Evolutionary conservation across 108 stramenopile species (phyloP), one percentile per base, ranked within the genome.

Genomic region (Mayamaea pseudoterrestris): DNA sequence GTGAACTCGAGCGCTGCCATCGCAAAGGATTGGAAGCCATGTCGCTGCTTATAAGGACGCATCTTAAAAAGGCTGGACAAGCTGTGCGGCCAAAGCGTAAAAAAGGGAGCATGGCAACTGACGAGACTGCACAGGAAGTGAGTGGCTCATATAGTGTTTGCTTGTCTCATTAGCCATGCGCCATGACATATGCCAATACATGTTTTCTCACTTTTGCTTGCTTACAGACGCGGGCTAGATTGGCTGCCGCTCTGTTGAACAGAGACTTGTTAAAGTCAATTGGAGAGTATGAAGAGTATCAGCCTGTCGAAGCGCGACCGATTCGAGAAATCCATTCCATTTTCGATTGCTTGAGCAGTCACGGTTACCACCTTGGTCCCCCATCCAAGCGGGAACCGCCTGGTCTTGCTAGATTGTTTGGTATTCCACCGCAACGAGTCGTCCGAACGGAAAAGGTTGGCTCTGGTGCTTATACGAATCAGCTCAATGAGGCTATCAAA

Each of bases 281-380:
- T 65, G 82, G 87, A 22, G 87, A 90, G 47, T 90, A 71, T 50
- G 82, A 90, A 58, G 87, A 90, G 52, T 66, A 78, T 52, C 76
- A 84, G 44, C 87, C 87, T 2, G 50, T 90, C 27, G 80, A 80
- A 35, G 68, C 82, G 31, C 63, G 87, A 8, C 59, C 71, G 34
- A 73, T 90, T 6, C 66, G 87, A 35, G 87, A 90, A 68, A 56
- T 90, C 21, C 63, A 80, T 5, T 77, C 79, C 23, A 79, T 90
- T 32, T 82, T 90, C 49, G 87, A 90, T 47, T 81, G 79, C 47
- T 50, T 90, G 50, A 73, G 78, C 1, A 80, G 80, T 26, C 61
- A 81, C 59, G 82, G 78, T 0, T 63, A 46, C 34, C 62, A 58
- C 3, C 46, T 83, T 23, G 52, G 44, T 16, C 61, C 59, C 1